A percentile compares a stretch with the other conserved stretches of the same genome.
phyloP scores from a whole-genome alignment of 768 basidiomycete genomes.

The Punctularia strigosozonata region DNA sequence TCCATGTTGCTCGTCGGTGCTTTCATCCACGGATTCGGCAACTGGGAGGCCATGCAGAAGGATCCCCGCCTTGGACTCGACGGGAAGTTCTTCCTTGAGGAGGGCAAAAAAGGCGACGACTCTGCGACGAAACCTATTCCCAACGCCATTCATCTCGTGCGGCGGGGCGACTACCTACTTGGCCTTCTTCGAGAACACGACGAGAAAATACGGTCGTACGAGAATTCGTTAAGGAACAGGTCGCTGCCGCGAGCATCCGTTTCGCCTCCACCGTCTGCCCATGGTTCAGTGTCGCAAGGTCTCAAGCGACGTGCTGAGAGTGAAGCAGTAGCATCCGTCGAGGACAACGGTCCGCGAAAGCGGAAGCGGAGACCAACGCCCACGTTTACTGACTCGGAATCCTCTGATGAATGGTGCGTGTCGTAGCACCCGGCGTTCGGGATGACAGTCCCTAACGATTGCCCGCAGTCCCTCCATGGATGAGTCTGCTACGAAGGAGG shows the following conservation, averaged over 20 bases:
- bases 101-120: slow-evolving; percentile 91
- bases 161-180: slow-evolving; percentile 90
- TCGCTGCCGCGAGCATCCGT: slow-evolving; percentile 59
- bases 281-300: too few relatives aligned
- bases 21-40: slow-evolving; percentile 87
- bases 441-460: slow-evolving; percentile 5
- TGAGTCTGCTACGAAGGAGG: slow-evolving; percentile 85
- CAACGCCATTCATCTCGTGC: slow-evolving; percentile 95
- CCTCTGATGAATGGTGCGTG: slow-evolving; percentile 81
- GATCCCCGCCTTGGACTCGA: slow-evolving; percentile 73
- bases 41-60: slow-evolving; percentile 93
- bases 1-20: slow-evolving; percentile 92
- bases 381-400: slow-evolving; percentile 90
- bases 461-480: slow-evolving; percentile 83
- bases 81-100: slow-evolving; percentile 96
- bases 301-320: slow-evolving; percentile 76
- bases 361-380: slow-evolving; percentile 92
- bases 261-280: slow-evolving; percentile 76
- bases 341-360: slow-evolving; percentile 57
- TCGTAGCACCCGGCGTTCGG: slow-evolving; percentile 1
- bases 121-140: slow-evolving; percentile 80
- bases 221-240: slow-evolving; percentile 65
- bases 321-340: slow-evolving; percentile 73
- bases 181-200: slow-evolving; percentile 77
- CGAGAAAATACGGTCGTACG: slow-evolving; percentile 84